Conservation (phyloP, 345 rosid species). For the Laguncularia racemosa region DNA sequence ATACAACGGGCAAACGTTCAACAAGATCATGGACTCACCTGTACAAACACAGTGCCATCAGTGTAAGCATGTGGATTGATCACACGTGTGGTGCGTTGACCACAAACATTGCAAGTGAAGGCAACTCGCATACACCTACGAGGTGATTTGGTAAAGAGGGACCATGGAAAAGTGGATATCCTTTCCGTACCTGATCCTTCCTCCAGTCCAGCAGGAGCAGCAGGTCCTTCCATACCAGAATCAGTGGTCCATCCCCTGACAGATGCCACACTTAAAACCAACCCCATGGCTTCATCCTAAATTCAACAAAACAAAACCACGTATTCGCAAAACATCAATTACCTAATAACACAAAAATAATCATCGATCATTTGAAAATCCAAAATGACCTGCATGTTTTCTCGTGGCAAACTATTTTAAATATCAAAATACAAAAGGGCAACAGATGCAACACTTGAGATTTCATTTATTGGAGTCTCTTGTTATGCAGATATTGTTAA, state of each 20-base stretch:
- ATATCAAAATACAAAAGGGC: no score
- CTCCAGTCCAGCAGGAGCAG: slow-evolving; percentile 53
- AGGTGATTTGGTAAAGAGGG: slow-evolving; percentile 82
- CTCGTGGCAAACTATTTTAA: no score
- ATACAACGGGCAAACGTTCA: no score
- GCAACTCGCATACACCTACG: slow-evolving; percentile 93
- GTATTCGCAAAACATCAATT: slow-evolving; percentile 1
- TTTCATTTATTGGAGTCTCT: no score
- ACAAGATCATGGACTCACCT: slow-evolving; percentile 28
- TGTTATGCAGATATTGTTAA: no score
- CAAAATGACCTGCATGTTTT: no score
- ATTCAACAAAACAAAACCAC: not conserved
- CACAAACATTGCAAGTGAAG: slow-evolving; percentile 89
- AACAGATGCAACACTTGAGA: no score
- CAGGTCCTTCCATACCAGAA: slow-evolving; percentile 90
- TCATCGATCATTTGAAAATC: slow-evolving; percentile 1
- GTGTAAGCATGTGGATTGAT: slow-evolving; percentile 87
- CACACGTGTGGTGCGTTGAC: slow-evolving; percentile 87
- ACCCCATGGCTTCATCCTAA: slow-evolving; percentile 82
- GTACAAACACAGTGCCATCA: slow-evolving; percentile 87
- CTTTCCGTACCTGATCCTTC: slow-evolving; percentile 35
- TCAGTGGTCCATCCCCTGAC: slow-evolving; percentile 89
- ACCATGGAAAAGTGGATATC: slow-evolving; percentile 86
- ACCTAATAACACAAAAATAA: not conserved
- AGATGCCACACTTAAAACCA: slow-evolving; percentile 82